Base-by-base conservation (phyloP, 768 basidiomycete species). In the Phylloporus rhodoxanthus region DNA sequence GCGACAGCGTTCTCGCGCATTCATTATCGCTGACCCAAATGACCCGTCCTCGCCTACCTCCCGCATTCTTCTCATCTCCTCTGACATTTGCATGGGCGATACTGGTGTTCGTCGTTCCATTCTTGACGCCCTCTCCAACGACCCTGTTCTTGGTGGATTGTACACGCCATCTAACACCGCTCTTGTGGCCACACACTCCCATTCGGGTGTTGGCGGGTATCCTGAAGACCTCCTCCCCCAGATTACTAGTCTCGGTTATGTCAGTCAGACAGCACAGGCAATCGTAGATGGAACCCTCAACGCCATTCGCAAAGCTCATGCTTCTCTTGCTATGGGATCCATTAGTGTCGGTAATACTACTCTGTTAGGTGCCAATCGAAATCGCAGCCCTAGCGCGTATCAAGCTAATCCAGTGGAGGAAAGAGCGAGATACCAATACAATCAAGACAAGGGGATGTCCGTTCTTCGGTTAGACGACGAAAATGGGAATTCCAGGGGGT, bases 81-180 rank as follows among this genome's bases (percentile, higher is more conserved):
- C 85, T n/a, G 87, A 91, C 62, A 87, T 88, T 44, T 85, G 81
- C 36, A 87, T 89, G 84, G 87, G 87, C 10, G 88, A 89, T 65
- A 80, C 78, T 3, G 87, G 86, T 21, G 70, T 87, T 32, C 82
- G 87, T 28, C 80, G 85, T 23, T 77, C 79, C 13, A 81, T 91
- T 56, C 75, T 90, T 25, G 62, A 73, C 4, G 68, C 76, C 34
- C 74, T 90, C 9, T 73, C 80, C 7, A 54, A 72, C 9, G 60
- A 61, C 44, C 57, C 60, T 17, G 67, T 75, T 38, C 86, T 77
- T 60, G 79, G 83, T 2, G 80, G 79, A 1, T 52, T 88, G 1
- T 91, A 89, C 67, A 79, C 73, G 10, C 69, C 82, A 54, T 71
- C 70, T n/a, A 91, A 91, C 56, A 78, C 86, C 49, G 87, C 87